Evolutionary conservation across 2,329 filamentous ascomycete species (phyloP).

Genomic region (Simplicillium aogashimaense): DNA sequence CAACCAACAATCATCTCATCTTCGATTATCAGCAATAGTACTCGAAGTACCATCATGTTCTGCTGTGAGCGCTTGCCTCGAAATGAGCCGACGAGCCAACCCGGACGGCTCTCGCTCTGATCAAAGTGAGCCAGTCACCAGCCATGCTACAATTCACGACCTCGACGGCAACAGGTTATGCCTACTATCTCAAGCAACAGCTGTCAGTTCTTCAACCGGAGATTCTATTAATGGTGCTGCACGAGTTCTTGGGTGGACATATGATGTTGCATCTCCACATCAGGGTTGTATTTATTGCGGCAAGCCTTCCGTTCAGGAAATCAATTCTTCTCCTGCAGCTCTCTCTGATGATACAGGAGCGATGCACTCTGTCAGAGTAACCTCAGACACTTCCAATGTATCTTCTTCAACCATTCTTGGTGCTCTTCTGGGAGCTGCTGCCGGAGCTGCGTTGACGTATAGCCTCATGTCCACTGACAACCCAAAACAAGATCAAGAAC

Average conservation of each 20-base stretch:
- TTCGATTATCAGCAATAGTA: slow-evolving; percentile 41
- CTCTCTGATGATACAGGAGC: background rate
- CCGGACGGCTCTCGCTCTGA: too few species aligned
- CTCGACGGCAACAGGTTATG: slow-evolving; percentile 80
- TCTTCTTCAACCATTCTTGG: slow-evolving; percentile 51
- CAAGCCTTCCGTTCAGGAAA: too few species aligned
- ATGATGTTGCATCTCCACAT: background rate
- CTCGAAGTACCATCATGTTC: slow-evolving; percentile 52
- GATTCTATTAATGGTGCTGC: too few species aligned
- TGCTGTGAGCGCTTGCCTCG: too few species aligned
- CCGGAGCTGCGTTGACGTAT: slow-evolving; percentile 55
- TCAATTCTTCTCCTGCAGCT: too few species aligned
- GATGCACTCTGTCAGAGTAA: background rate
- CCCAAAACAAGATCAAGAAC: slow-evolving; percentile 6
- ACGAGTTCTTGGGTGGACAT: background rate
- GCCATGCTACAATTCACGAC: slow-evolving; percentile 54
- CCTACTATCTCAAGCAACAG: slow-evolving; percentile 36
- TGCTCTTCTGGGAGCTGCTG: slow-evolving; percentile 68
- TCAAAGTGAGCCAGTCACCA: background rate
- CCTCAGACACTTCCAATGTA: background rate
- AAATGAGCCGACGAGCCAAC: too few species aligned
- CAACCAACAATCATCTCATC: slow-evolving; percentile 22
- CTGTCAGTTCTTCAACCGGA: too few species aligned
- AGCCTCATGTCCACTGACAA: slow-evolving; percentile 40
- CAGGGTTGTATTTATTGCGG: too few species aligned